A percentile compares a stretch with the other conserved stretches of the same genome.
These are phyloP conservation scores for Candida smagusa DNA, from an alignment of 1,139 yeast species.

Conservation along the genomic window DNA sequence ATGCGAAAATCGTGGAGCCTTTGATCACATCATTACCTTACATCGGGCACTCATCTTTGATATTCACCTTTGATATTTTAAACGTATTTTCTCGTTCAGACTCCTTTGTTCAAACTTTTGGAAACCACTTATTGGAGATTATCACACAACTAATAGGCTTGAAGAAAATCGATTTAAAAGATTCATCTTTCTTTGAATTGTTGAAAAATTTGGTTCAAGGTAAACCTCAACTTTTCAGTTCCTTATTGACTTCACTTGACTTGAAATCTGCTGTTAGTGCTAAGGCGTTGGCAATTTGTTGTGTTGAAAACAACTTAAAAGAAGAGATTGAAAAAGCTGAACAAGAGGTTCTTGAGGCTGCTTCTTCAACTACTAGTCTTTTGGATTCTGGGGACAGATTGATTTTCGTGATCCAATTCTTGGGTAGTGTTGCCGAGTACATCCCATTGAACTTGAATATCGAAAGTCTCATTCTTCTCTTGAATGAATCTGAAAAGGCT, in stretches of 20 bases:
- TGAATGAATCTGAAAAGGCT: conserved; percentile 7
- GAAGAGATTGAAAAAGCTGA: conserved; percentile 29
- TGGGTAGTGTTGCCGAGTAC: conserved; percentile 45
- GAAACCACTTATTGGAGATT: background rate
- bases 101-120: conserved; percentile 1
- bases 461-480: conserved; percentile 7
- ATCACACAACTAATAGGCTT: conserved; percentile 2
- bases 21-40: conserved; percentile 17
- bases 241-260: conserved; percentile 10
- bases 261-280: conserved; percentile 22
- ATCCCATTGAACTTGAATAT: conserved; percentile 7
- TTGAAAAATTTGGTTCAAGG: conserved; percentile 4
- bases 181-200: conserved; percentile 4
- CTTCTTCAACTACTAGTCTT: conserved; percentile 17
- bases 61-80: conserved; percentile 3
- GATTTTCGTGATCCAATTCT: conserved; percentile 33
- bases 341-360: conserved; percentile 22
- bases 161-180: background rate
- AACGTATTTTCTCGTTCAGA: background rate
- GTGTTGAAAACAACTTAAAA: conserved; percentile 28
- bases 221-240: conserved; percentile 6
- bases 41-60: conserved; percentile 1
- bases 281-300: conserved; percentile 42
- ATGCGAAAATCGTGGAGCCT: conserved; percentile 8
- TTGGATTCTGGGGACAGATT: conserved; percentile 14